These are phyloP conservation scores for Mortierella sp. DNA, from an alignment of 371 early-diverging fungal genomes.

Conservation along the genomic window DNA sequence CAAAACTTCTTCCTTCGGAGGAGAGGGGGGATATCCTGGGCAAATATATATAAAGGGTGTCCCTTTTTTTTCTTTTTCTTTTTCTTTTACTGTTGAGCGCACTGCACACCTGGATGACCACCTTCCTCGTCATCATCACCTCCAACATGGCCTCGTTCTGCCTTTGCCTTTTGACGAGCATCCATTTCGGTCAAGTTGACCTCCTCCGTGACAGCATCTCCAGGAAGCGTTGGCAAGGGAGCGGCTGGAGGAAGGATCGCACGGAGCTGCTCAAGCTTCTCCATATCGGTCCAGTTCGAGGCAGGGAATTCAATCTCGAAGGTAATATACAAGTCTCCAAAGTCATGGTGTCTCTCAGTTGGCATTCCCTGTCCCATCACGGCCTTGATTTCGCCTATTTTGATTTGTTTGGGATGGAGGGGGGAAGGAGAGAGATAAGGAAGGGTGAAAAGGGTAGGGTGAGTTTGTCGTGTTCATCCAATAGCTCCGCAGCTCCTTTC, in stretches of 20 bases:
- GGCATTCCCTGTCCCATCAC: conserved; percentile 93
- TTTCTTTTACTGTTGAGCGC: conserved; percentile 84
- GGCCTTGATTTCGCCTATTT: conserved; percentile 70
- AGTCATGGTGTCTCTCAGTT: conserved; percentile 83
- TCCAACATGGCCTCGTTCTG: conserved; percentile 58
- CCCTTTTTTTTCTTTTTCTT: neutral
- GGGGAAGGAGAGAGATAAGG: neutral
- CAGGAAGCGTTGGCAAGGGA: conserved; percentile 53
- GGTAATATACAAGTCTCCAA: conserved; percentile 86
- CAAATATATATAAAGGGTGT: neutral
- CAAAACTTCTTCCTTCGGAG: too few relatives aligned
- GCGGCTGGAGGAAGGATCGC: conserved; percentile 67
- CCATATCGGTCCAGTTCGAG: conserved; percentile 75
- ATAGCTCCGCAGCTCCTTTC: too few relatives aligned
- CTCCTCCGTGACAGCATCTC: conserved; percentile 66
- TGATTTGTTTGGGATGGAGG: too few relatives aligned
- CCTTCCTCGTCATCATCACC: conserved; percentile 69
- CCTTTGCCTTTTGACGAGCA: conserved; percentile 66
- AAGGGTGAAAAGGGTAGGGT: neutral
- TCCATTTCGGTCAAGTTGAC: conserved; percentile 78
- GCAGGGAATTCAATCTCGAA: conserved; percentile 90
- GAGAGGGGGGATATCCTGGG: too few relatives aligned
- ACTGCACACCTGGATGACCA: conserved; percentile 83
- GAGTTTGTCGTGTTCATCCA: too few relatives aligned
- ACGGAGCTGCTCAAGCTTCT: conserved; percentile 66